Evolutionary conservation across 2,329 filamentous ascomycete species (phyloP).

Genomic region (Aspergillus niger): DNA sequence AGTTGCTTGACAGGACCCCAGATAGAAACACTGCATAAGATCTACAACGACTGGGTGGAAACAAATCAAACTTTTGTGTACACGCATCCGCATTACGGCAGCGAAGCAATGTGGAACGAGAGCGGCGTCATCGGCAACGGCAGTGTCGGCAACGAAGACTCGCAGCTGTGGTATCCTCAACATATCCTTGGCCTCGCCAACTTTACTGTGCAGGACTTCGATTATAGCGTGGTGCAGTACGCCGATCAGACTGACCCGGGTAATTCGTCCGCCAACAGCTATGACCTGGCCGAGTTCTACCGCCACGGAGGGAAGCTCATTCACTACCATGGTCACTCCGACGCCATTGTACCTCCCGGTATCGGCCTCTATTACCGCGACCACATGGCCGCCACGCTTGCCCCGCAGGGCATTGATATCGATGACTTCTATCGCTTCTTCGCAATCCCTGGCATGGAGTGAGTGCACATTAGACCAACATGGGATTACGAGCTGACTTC

Average conservation of each 20-base stretch:
- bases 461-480: neutral
- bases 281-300: neutral
- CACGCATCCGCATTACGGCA: neutral
- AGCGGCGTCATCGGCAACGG: neutral
- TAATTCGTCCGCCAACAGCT: neutral
- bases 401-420: neutral
- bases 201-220: neutral
- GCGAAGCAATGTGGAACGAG: neutral
- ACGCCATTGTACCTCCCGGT: neutral
- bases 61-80: neutral
- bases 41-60: conserved; percentile 2
- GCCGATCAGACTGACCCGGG: neutral
- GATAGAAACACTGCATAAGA: neutral
- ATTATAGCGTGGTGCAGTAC: neutral
- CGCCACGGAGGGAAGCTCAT: neutral
- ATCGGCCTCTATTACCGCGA: neutral
- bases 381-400: neutral
- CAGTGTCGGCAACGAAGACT: neutral
- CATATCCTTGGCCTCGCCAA: neutral
- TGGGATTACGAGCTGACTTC: neutral
- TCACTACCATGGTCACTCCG: neutral
- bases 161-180: neutral
- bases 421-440: conserved; percentile 5
- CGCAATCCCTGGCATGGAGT: neutral
- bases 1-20: neutral